A percentile compares a stretch with the other conserved stretches of the same genome.
Evolutionary conservation across 345 rosid genomes (phyloP).

Genomic region (Gynandropsis gynandra): DNA sequence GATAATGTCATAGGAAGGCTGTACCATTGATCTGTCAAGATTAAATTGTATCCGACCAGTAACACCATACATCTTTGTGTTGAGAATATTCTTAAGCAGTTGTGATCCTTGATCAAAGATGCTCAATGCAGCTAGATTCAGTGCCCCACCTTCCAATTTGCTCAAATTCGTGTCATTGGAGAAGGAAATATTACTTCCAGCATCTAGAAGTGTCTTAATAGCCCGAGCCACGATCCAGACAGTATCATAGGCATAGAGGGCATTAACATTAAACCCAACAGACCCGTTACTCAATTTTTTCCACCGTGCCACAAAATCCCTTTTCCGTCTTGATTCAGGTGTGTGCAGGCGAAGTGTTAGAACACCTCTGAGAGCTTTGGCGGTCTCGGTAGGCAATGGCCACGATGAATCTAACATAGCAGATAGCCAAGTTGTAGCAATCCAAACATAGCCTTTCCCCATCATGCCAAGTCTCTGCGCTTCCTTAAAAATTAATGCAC

Average conservation of each 20-base stretch:
- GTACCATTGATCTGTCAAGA: slow-evolving; percentile 44
- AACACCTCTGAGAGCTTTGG: slow-evolving; percentile 46
- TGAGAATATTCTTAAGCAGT: slow-evolving; percentile 45
- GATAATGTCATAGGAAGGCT: slow-evolving; percentile 70
- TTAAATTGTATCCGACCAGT: slow-evolving; percentile 57
- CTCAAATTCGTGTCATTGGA: slow-evolving; percentile 48
- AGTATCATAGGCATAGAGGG: slow-evolving; percentile 78
- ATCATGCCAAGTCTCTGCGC: slow-evolving; percentile 78
- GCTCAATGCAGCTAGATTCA: slow-evolving; percentile 70
- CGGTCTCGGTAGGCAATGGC: slow-evolving; percentile 24
- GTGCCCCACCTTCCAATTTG: slow-evolving; percentile 37
- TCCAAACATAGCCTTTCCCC: slow-evolving; percentile 78
- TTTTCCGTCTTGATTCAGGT: slow-evolving; percentile 52
- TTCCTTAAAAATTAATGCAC: slow-evolving; percentile 55
- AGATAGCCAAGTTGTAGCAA: slow-evolving; percentile 74
- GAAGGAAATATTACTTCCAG: slow-evolving; percentile 63
- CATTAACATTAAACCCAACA: slow-evolving; percentile 65
- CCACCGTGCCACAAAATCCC: slow-evolving; percentile 60
- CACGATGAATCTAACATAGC: slow-evolving; percentile 59
- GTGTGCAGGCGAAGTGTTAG: slow-evolving; percentile 69
- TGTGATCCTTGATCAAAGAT: slow-evolving; percentile 61
- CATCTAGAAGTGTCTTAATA: slow-evolving; percentile 53
- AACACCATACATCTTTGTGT: slow-evolving; percentile 66
- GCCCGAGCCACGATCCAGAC: slow-evolving; percentile 88
- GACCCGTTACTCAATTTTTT: slow-evolving; percentile 57